Base-by-base conservation (phyloP, 257 asterid species). In the Nicotiana tomentosiformis region DNA sequence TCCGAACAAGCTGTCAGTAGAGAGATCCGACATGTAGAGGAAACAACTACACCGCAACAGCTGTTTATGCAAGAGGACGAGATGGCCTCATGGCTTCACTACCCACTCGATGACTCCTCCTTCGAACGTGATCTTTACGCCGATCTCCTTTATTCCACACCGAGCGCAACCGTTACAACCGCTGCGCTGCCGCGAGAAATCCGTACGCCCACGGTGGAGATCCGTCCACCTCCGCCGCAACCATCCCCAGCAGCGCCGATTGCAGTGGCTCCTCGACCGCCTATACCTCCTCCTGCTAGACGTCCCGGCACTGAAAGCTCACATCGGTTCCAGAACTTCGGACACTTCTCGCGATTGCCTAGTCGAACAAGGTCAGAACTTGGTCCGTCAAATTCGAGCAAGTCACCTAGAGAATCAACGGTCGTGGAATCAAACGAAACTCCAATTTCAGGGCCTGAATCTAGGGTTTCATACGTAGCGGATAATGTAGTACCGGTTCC, bases 21-120 rank as follows among this genome's bases (percentile, higher is more conserved):
- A 49, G 95, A 91, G 87, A 88, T 87, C 87, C 89, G 93, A 51
- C 82, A 85, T 67, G 20, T 84, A 81, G 86, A 69, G 5, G 85
- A 68, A 83, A 88, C 20, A 15, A 67, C 84, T 43, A 4, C 89
- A 2, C 66, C 80, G 33, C 91, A 89, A 14, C 90, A 92, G 77
- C 80, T 95, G 80, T 92, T 91, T 87, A 91, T 95, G 91, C 98
- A 92, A 82, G 98, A 93, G 82, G 97, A 91, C 14, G 99, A 95
- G 88, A 90, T 95, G 97, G 87, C 97, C 7, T 87, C 98, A 4
- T 95, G 97, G 97, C 97, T 95, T 32, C 97, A 92, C 80, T 91
- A 91, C 35, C 97, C 97, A 16, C 84, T 92, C 33, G 96, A 93
- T 15, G 98, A 93, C 6, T 78, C 95, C 55, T 83, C 96, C 82